Percentiles rank a stretch among this genome's conserved stretches.
These are phyloP conservation scores for Coleophoma eucalyptorum DNA, from an alignment of 2,329 filamentous ascomycete genomes.

Conservation along the genomic window DNA sequence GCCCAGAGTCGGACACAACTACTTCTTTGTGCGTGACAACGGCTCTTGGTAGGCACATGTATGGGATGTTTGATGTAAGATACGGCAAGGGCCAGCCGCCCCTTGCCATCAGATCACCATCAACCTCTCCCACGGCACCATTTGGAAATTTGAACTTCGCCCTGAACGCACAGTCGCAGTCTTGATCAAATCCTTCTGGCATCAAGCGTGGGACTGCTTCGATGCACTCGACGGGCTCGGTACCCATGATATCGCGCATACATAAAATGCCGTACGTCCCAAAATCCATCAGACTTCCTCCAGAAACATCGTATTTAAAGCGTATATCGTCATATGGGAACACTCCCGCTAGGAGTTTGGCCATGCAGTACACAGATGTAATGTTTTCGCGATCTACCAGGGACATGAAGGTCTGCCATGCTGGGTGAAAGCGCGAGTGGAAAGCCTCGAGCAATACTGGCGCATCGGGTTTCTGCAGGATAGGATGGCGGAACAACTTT, in stretches of 20 bases:
- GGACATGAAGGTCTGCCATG: constrained; percentile 37
- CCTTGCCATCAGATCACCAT: constrained; percentile 21
- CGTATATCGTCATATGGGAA: constrained; percentile 37
- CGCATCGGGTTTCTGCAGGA: constrained; percentile 27
- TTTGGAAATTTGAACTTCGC: constrained; percentile 35
- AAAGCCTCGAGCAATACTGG: constrained; percentile 50
- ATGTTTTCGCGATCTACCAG: constrained; percentile 35
- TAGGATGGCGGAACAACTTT: constrained; percentile 36
- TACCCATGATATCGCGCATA: constrained; percentile 34
- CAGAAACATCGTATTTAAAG: constrained; percentile 35
- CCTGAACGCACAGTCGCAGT: constrained; percentile 29
- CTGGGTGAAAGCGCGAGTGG: constrained; percentile 47
- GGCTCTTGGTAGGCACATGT: constrained; percentile 17
- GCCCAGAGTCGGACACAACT: constrained; percentile 43
- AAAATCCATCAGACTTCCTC: constrained; percentile 29
- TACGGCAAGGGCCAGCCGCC: constrained; percentile 19
- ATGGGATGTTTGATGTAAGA: constrained; percentile 24
- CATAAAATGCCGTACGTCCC: constrained; percentile 36
- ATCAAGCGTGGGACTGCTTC: constrained; percentile 25
- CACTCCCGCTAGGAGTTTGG: constrained; percentile 26
- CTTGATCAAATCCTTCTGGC: constrained; percentile 24
- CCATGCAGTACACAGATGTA: constrained; percentile 26
- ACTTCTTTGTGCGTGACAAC: constrained; percentile 41
- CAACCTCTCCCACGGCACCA: constrained; percentile 30
- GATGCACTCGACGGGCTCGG: constrained; percentile 34